These are phyloP conservation scores for Alloteropsis semialata DNA, from an alignment of 176 grass and related monocot genomes.

Conservation along the genomic window DNA sequence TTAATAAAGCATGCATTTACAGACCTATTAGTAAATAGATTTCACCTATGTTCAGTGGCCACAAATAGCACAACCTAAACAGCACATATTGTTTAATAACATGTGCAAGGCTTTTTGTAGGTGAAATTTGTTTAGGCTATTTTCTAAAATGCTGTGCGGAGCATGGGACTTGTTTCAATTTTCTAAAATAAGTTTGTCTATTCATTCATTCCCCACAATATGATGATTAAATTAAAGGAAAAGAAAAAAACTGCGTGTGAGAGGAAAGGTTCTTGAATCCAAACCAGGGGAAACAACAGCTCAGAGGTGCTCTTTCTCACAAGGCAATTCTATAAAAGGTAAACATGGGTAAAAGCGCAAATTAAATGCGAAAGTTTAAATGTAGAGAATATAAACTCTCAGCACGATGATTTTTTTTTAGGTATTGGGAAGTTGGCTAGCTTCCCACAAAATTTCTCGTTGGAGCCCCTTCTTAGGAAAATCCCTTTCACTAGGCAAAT, in stretches of 20 bases:
- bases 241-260: background rate
- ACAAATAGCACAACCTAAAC: background rate
- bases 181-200: background rate
- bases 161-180: background rate
- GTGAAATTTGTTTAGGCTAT: background rate
- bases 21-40: background rate
- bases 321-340: no score
- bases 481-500: no score
- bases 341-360: no score
- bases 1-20: constrained; percentile 33
- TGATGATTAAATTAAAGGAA: no score
- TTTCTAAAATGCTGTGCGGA: background rate
- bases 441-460: no score
- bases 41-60: background rate
- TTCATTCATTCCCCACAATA: background rate
- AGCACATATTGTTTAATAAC: background rate
- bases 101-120: background rate
- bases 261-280: background rate
- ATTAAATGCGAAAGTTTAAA: no score
- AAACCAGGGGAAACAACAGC: background rate
- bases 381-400: no score
- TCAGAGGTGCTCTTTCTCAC: constrained; percentile 3
- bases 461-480: no score
- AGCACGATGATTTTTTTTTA: no score
- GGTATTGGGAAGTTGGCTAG: no score